Evolutionary conservation across 495 filamentous ascomycete species (phyloP).

Genomic region (Astrocystis sublimbata): DNA sequence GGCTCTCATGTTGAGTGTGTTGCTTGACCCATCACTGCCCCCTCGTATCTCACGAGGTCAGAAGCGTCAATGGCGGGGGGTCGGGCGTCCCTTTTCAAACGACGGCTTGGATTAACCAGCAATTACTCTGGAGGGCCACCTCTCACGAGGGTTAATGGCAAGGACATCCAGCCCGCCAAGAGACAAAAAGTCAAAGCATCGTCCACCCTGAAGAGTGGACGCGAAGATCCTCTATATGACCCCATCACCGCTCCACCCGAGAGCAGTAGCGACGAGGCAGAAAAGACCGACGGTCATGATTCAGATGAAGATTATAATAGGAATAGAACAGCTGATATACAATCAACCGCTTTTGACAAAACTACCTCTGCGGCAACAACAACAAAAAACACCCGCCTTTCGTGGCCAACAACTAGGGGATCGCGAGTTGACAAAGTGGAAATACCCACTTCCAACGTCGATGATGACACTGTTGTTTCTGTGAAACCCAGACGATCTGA

Average conservation of each 20-base stretch:
- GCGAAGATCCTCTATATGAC: constrained; percentile 7
- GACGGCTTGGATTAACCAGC: constrained; percentile 19
- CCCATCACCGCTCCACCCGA: constrained; percentile 27
- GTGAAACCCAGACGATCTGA: constrained; percentile 30
- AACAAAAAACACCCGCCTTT: neutral
- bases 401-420: constrained; percentile 1
- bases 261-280: constrained; percentile 27
- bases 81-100: constrained; percentile 9
- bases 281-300: constrained; percentile 15
- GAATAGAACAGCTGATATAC: constrained; percentile 22
- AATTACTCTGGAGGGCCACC: constrained; percentile 15
- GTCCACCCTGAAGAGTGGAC: neutral
- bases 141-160: constrained; percentile 14
- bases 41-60: neutral
- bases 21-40: neutral
- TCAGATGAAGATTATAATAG: constrained; percentile 23
- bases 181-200: neutral
- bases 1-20: neutral
- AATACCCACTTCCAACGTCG: constrained; percentile 4
- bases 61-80: neutral
- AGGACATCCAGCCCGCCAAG: constrained; percentile 2
- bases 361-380: neutral
- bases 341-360: constrained; percentile 21
- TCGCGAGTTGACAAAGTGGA: neutral
- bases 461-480: constrained; percentile 21